Conservation (phyloP, 768 basidiomycete species). For the Lactarius tabidus region DNA sequence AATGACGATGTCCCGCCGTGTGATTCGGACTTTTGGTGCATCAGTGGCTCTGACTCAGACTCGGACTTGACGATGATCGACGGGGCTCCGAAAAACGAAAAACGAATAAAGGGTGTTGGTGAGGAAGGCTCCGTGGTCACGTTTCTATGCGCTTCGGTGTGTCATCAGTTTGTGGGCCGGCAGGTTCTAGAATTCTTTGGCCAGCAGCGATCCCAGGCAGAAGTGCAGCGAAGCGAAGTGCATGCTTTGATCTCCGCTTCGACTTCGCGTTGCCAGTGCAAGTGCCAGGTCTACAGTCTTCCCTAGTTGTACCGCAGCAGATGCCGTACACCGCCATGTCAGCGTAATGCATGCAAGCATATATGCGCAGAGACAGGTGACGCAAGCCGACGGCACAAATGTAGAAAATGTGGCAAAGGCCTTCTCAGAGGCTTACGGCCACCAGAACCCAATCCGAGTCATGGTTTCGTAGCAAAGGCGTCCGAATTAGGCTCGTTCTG, state of each 20-base stretch:
- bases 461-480: background rate
- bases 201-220: background rate
- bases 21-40: background rate
- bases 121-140: background rate
- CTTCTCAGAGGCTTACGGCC: background rate
- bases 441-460: background rate
- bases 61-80: background rate
- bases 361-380: background rate
- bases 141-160: background rate
- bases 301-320: background rate
- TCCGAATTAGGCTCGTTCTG: background rate
- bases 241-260: background rate
- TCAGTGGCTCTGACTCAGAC: background rate
- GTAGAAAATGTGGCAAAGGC: background rate
- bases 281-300: background rate
- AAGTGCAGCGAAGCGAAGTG: background rate
- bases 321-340: background rate
- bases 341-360: background rate
- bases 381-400: background rate
- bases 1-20: background rate
- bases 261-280: background rate
- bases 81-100: background rate
- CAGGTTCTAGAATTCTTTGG: background rate
- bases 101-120: background rate
- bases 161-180: background rate